Evolutionary conservation across 148 eudicot species (phyloP), one percentile per base, ranked within the genome.

Genomic region (Vaccinium vitisidaea): DNA sequence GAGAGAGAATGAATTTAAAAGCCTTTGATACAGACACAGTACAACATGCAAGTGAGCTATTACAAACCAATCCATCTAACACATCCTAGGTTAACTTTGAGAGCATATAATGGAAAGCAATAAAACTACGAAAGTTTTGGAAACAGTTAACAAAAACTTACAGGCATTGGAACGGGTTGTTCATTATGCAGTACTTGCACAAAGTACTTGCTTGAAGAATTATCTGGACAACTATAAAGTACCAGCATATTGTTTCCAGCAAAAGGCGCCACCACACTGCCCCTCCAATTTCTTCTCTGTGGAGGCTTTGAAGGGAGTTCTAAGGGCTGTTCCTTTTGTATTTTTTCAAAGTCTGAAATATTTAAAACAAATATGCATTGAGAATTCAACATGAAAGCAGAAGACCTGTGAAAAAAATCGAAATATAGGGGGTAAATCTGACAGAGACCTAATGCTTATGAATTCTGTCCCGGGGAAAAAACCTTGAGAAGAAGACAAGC

Each of bases 201-300:
- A 86, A 89, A 97, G 85, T 97, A 94, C 69, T 93, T 92, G 95
- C 88, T 91, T 30, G 92, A 71, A 52, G 91, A 89, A 81, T 91
- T 83, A 63, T 87, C 92, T 8, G 90, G 91, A 85, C 99, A 97
- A 84, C 92, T 91, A 81, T 97, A 93, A 25, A 97, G 86, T 83
- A 93, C 94, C 85, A 97, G 90, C 92, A 94, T 93, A 88, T 92
- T 97, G 87, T 97, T 97, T 78, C 99, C 99, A 82, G 93, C 98
- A 90, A 95, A 97, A 36, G 99, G 99, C 25, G 93, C 94, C 81
- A 92, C 92, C 43, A 63, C 81, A 85, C 94, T 95, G 82, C 94
- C 96, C 87, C 91, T 94, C 99, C 98, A 97, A 49, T 67, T 90
- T 86, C 99, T 92, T 89, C 32, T 88, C 82, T 92, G 90, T 54